Percentiles rank a stretch among this genome's conserved stretches.
phyloP scores from a whole-genome alignment of 2,329 filamentous ascomycete genomes.

The Fusarium tricinctum region DNA sequence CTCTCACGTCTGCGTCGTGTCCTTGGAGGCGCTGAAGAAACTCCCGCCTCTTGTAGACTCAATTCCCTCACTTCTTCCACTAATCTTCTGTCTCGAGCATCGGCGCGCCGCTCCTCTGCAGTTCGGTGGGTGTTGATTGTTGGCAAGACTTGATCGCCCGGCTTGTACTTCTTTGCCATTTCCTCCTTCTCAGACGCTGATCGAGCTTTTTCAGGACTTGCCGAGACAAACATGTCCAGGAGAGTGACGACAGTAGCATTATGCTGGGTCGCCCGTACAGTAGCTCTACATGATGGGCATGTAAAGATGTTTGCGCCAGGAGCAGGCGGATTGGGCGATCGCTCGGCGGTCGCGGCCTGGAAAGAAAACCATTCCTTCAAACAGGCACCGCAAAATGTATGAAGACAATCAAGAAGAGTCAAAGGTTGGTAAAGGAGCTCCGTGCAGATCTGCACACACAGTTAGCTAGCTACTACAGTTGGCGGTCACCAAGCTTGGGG shows the following conservation, averaged over 20 bases:
- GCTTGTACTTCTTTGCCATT: slow-evolving; percentile 81
- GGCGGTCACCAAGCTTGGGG: slow-evolving; percentile 20
- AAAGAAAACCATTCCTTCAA: slow-evolving; percentile 95
- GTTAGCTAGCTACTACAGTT: slow-evolving; percentile 25
- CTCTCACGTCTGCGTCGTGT: slow-evolving; percentile 53
- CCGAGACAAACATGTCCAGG: slow-evolving; percentile 86
- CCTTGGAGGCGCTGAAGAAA: slow-evolving; percentile 56
- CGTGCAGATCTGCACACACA: slow-evolving; percentile 83
- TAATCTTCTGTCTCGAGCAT: slow-evolving; percentile 77
- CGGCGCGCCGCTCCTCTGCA: slow-evolving; percentile 65
- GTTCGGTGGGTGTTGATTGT: slow-evolving; percentile 66
- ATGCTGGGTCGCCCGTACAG: slow-evolving; percentile 87
- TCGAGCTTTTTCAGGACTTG: slow-evolving; percentile 82
- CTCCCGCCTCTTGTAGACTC: slow-evolving; percentile 78
- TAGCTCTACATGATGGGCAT: slow-evolving; percentile 91
- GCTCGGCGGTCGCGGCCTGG: slow-evolving; percentile 74
- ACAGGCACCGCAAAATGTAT: slow-evolving; percentile 96
- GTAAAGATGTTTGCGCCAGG: slow-evolving; percentile 74
- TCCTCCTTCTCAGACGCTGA: slow-evolving; percentile 80
- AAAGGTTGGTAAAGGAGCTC: slow-evolving; percentile 93
- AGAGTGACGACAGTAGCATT: slow-evolving; percentile 93
- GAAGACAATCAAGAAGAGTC: slow-evolving; percentile 91
- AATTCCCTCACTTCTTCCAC: slow-evolving; percentile 79
- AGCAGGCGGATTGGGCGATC: slow-evolving; percentile 63
- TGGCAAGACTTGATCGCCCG: slow-evolving; percentile 85